phyloP scores from a whole-genome alignment of 768 basidiomycete species.

The Naganishia vishniacii region DNA sequence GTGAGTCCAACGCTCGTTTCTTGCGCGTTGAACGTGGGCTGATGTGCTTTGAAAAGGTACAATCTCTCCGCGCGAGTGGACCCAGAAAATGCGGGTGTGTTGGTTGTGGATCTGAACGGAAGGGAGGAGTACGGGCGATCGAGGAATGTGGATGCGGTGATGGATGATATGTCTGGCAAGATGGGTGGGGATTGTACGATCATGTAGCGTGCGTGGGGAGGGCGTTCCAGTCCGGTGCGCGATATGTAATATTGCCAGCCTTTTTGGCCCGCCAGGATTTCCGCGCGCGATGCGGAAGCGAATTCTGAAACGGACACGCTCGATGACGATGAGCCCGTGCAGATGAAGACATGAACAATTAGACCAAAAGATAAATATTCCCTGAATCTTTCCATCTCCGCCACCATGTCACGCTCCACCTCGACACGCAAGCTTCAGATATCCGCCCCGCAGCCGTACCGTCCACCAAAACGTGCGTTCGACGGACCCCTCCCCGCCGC shows the following conservation, averaged over 20 bases:
- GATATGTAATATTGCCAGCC: no score
- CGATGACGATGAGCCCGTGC: no score
- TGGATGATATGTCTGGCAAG: slow-evolving; percentile 56
- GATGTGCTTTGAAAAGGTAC: slow-evolving; percentile 55
- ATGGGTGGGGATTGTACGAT: slow-evolving; percentile 60
- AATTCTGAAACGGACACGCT: no score
- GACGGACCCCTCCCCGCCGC: background rate
- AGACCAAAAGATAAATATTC: no score
- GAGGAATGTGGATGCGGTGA: slow-evolving; percentile 57
- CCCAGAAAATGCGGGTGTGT: slow-evolving; percentile 73
- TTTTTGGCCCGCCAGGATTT: no score
- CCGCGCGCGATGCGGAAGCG: no score
- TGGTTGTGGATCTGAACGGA: slow-evolving; percentile 67
- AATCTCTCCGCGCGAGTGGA: slow-evolving; percentile 68
- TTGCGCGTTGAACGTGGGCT: no score
- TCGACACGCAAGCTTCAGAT: slow-evolving; percentile 23
- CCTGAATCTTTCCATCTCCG: no score
- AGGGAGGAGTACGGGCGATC: slow-evolving; percentile 41
- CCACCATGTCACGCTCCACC: background rate
- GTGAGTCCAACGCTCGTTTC: no score
- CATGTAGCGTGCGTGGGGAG: no score
- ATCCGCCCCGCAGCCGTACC: slow-evolving; percentile 27
- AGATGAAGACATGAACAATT: no score
- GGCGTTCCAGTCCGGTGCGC: no score
- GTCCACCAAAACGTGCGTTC: background rate